Conservation (phyloP, 495 filamentous ascomycete genomes). For the Aspergillus nidulans region DNA sequence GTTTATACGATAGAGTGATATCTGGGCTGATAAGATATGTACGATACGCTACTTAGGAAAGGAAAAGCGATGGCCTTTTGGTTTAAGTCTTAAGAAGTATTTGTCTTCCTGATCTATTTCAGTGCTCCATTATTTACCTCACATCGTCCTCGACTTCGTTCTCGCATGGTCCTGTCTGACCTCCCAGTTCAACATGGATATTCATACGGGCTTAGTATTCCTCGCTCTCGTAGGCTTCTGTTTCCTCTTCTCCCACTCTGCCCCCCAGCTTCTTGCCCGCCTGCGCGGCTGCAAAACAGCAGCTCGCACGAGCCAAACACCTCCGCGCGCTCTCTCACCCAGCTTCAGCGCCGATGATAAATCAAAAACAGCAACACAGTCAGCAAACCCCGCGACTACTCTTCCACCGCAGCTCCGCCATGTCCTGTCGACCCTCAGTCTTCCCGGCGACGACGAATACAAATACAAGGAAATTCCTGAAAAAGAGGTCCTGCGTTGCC, state of each 20-base stretch:
- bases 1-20: neutral
- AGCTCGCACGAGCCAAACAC: conserved; percentile 40
- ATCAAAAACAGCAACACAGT: conserved; percentile 14
- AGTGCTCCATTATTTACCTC: neutral
- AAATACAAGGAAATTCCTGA: conserved; percentile 25
- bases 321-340: conserved; percentile 55
- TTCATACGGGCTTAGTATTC: conserved; percentile 18
- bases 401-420: conserved; percentile 56
- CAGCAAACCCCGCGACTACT: conserved; percentile 40
- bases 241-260: conserved; percentile 9
- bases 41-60: neutral
- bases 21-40: neutral
- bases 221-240: conserved; percentile 24
- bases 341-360: conserved; percentile 25
- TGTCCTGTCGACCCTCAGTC: conserved; percentile 37
- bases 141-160: too few species aligned
- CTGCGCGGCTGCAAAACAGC: conserved; percentile 32
- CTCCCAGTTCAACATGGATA: conserved; percentile 4
- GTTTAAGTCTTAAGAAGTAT: neutral
- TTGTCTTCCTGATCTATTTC: neutral
- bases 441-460: conserved; percentile 15
- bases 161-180: neutral
- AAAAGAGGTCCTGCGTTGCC: conserved; percentile 26
- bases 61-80: neutral
- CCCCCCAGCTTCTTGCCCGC: conserved; percentile 6